These are phyloP conservation scores for Entonaema liquescens DNA, from an alignment of 495 filamentous ascomycete species.

Conservation along the genomic window DNA sequence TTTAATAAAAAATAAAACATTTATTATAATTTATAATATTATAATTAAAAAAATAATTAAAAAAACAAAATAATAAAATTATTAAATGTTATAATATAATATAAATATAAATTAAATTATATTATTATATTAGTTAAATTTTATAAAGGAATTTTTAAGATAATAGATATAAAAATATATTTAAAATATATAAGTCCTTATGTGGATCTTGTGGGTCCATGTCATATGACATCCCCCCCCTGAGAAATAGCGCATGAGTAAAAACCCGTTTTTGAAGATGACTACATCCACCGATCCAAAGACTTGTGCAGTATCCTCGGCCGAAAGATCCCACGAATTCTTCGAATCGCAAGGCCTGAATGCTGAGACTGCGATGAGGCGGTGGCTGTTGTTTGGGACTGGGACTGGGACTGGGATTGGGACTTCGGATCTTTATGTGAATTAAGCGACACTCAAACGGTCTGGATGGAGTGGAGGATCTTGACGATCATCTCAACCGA, in stretches of 20 bases:
- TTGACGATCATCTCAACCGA: constrained; percentile 37
- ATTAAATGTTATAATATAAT: too few relatives aligned
- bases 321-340: neutral
- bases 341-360: neutral
- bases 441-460: constrained; percentile 24
- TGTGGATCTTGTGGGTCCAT: too few relatives aligned
- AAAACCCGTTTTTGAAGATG: neutral
- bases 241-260: neutral
- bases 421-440: constrained; percentile 24
- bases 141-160: too few relatives aligned
- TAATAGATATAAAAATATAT: too few relatives aligned
- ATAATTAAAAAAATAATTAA: too few relatives aligned
- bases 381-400: neutral
- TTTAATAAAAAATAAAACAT: too few relatives aligned
- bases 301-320: neutral
- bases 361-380: neutral
- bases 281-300: neutral
- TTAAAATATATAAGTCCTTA: too few relatives aligned
- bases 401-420: neutral
- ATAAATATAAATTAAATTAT: too few relatives aligned
- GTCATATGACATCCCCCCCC: too few relatives aligned
- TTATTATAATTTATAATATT: too few relatives aligned
- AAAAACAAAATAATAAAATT: too few relatives aligned
- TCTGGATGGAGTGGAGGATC: constrained; percentile 21
- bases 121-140: too few relatives aligned